Conservation (phyloP, 2,329 filamentous ascomycete genomes). For the Colletotrichum lentis region DNA sequence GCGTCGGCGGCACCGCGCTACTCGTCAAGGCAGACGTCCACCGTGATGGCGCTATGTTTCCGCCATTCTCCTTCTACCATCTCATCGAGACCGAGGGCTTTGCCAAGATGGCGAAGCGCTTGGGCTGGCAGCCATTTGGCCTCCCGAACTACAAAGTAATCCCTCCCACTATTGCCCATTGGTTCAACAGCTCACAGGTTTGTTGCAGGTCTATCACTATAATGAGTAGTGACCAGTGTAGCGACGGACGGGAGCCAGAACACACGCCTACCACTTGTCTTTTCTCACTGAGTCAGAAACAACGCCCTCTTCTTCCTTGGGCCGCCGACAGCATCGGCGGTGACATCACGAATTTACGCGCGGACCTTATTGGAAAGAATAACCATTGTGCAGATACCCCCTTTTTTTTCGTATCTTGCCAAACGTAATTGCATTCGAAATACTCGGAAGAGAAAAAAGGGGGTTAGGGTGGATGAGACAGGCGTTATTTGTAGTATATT, state of each 20-base stretch:
- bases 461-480: slow-evolving; percentile 2
- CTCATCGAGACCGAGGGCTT: slow-evolving; percentile 98
- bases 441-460: not conserved
- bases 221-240: slow-evolving; percentile 70
- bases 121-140: slow-evolving; percentile 88
- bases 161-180: not conserved
- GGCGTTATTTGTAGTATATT: slow-evolving; percentile 34
- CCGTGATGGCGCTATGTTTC: slow-evolving; percentile 98
- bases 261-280: slow-evolving; percentile 4
- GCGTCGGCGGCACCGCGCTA: slow-evolving; percentile 90
- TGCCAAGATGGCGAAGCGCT: slow-evolving; percentile 90
- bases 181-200: slow-evolving; percentile 20
- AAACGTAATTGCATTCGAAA: slow-evolving; percentile 29
- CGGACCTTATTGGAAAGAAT: slow-evolving; percentile 28
- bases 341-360: slow-evolving; percentile 34
- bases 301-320: not conserved
- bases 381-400: slow-evolving; percentile 27
- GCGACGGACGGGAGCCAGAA: slow-evolving; percentile 4
- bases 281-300: not conserved
- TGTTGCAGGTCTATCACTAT: slow-evolving; percentile 80
- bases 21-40: slow-evolving; percentile 97
- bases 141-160: slow-evolving; percentile 84
- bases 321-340: slow-evolving; percentile 11
- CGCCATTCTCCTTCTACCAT: slow-evolving; percentile 94
- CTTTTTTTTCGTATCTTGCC: slow-evolving; percentile 29